These are phyloP conservation scores for Lentinula lateritia DNA, from an alignment of 768 basidiomycete genomes.

Conservation along the genomic window DNA sequence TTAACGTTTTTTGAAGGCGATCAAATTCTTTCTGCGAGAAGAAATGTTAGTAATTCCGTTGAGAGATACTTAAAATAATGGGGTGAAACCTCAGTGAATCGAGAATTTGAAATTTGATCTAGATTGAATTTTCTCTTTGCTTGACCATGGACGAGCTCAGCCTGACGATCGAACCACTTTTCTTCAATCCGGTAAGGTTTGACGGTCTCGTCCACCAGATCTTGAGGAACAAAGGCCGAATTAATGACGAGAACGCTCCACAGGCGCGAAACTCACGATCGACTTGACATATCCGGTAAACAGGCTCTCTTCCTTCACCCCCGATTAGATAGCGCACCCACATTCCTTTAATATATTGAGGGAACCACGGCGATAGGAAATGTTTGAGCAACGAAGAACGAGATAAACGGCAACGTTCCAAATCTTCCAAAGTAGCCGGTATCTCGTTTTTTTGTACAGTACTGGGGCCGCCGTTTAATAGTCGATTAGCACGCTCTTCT, in stretches of 20 bases:
- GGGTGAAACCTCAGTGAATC: conserved; percentile 34
- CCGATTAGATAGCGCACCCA: conserved; percentile 88
- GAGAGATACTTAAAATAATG: not conserved
- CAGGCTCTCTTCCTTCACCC: conserved; percentile 43
- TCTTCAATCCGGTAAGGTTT: conserved; percentile 75
- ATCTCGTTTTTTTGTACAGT: conserved; percentile 37
- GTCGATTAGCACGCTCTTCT: conserved; percentile 56
- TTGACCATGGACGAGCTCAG: conserved; percentile 77
- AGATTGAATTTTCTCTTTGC: conserved; percentile 59
- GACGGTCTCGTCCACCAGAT: conserved; percentile 31
- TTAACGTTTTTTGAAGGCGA: conserved; percentile 41
- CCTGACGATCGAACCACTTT: conserved; percentile 52
- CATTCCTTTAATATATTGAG: conserved; percentile 74
- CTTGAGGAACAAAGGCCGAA: conserved; percentile 34
- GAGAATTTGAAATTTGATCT: conserved; percentile 82
- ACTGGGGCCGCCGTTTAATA: conserved; percentile 31
- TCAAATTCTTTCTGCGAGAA: conserved; percentile 64
- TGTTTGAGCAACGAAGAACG: conserved; percentile 68
- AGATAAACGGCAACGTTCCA: conserved; percentile 59
- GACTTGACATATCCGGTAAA: conserved; percentile 84
- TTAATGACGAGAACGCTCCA: conserved; percentile 7
- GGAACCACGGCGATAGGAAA: conserved; percentile 78
- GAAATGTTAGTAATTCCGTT: too few relatives aligned
- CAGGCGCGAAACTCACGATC: conserved; percentile 43
- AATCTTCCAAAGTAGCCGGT: conserved; percentile 48